Percentiles rank a stretch among this genome's conserved stretches.
These are phyloP conservation scores for Closterium sp. DNA, from an alignment of 139 green algal genomes.

Conservation along the genomic window DNA sequence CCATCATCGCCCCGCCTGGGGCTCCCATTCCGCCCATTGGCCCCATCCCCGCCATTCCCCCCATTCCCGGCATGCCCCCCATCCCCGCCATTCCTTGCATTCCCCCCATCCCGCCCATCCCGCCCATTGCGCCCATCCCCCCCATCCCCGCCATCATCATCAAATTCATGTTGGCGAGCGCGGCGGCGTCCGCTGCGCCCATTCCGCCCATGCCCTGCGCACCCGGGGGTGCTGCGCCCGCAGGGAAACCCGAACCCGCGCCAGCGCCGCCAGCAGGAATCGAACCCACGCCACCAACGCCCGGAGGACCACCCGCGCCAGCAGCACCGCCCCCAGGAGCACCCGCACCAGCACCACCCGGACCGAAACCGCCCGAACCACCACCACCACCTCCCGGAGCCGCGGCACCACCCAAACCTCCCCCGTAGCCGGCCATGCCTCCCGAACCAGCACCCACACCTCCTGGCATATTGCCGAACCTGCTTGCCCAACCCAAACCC, in stretches of 20 bases:
- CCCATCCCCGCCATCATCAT: neutral
- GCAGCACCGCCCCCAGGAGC: neutral
- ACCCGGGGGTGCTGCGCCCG: too few relatives aligned
- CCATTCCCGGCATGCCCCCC: neutral
- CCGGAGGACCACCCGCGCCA: neutral
- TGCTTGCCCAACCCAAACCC: neutral
- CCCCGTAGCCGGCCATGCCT: neutral
- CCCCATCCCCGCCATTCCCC: neutral
- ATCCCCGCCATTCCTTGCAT: neutral
- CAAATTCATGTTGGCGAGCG: neutral
- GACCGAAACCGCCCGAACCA: neutral
- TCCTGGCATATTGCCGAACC: neutral
- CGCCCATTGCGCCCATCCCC: neutral
- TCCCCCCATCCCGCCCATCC: neutral
- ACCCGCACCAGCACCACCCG: neutral
- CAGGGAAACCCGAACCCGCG: neutral
- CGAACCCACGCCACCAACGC: neutral
- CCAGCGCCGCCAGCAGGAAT: neutral
- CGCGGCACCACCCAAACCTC: neutral
- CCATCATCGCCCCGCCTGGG: neutral
- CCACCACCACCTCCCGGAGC: neutral
- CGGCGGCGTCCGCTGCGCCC: neutral
- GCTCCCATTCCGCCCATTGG: neutral
- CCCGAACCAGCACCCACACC: neutral
- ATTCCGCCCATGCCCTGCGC: neutral